Evolutionary conservation across 139 green algal species (phyloP).

Genomic region (Tetradesmus obliquus): DNA sequence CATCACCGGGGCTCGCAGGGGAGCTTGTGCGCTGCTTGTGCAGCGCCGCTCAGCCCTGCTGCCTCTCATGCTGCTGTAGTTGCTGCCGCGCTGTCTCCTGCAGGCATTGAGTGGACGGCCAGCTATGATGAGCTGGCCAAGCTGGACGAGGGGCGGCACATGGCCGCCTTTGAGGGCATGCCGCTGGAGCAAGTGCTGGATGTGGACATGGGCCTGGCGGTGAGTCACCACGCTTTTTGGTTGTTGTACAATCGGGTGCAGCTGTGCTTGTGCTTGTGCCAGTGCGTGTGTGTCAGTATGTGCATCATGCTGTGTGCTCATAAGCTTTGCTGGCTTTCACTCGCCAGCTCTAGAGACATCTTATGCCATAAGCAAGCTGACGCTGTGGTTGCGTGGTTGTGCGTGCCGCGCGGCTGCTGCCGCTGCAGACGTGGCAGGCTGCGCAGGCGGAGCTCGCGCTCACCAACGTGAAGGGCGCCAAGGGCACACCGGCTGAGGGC

Average conservation of each 20-base stretch:
- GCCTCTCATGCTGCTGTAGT: neutral
- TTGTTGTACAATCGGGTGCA: no score
- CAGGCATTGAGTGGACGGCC: constrained; percentile 25
- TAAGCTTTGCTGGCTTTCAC: no score
- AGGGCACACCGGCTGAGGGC: neutral
- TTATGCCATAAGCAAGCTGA: neutral
- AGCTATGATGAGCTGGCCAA: constrained; percentile 34
- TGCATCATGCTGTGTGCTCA: no score
- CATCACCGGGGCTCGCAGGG: no score
- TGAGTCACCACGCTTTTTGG: neutral
- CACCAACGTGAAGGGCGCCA: constrained; percentile 12
- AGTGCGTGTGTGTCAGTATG: no score
- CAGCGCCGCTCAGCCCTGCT: neutral
- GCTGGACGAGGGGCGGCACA: constrained; percentile 34
- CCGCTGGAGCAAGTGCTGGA: constrained; percentile 12
- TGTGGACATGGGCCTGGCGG: constrained; percentile 24
- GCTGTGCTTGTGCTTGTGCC: no score
- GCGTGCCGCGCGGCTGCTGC: neutral
- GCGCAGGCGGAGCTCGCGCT: constrained; percentile 34
- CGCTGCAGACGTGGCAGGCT: constrained; percentile 22
- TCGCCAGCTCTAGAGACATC: no score
- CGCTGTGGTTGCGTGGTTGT: neutral
- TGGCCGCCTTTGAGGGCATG: constrained; percentile 14
- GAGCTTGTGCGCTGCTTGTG: neutral
- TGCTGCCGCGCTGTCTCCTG: constrained; percentile 1